A percentile compares a stretch with the other conserved stretches of the same genome.
phyloP scores from a whole-genome alignment of 192 early-diverging fungal species.

The Backusella tuberculispora region DNA sequence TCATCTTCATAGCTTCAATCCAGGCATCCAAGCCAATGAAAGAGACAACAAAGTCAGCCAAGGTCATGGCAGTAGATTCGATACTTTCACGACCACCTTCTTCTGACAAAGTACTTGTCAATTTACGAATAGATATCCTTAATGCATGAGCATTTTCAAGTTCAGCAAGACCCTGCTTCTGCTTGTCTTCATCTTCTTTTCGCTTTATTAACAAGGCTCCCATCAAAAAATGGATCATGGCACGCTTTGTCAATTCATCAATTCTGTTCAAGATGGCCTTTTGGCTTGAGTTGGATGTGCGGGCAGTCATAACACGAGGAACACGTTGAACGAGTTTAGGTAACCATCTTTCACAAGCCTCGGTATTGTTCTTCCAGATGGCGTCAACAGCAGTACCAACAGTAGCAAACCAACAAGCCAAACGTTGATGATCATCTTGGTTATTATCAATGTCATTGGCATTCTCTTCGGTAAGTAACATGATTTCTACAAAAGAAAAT shows the following conservation, averaged over 20 bases:
- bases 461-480: neutral
- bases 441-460: neutral
- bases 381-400: constrained; percentile 29
- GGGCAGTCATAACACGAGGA: neutral
- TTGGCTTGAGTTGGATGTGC: neutral
- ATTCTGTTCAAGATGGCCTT: constrained; percentile 6
- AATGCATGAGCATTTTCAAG: constrained; percentile 14
- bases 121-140: neutral
- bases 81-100: neutral
- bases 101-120: neutral
- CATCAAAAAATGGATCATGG: constrained; percentile 12
- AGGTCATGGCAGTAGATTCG: constrained; percentile 14
- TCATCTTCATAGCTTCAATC: constrained; percentile 23
- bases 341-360: constrained; percentile 5
- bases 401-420: constrained; percentile 29
- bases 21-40: constrained; percentile 28
- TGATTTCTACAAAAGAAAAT: constrained; percentile 20
- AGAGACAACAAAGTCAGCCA: constrained; percentile 35
- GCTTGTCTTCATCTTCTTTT: neutral
- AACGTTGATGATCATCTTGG: neutral
- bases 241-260: constrained; percentile 9
- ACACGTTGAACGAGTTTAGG: neutral
- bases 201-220: constrained; percentile 8
- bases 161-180: constrained; percentile 18
- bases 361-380: constrained; percentile 27